A percentile compares a stretch with the other conserved stretches of the same genome.
These are phyloP conservation scores for Lycium barbarum DNA, from an alignment of 257 asterid species.

Conservation along the genomic window DNA sequence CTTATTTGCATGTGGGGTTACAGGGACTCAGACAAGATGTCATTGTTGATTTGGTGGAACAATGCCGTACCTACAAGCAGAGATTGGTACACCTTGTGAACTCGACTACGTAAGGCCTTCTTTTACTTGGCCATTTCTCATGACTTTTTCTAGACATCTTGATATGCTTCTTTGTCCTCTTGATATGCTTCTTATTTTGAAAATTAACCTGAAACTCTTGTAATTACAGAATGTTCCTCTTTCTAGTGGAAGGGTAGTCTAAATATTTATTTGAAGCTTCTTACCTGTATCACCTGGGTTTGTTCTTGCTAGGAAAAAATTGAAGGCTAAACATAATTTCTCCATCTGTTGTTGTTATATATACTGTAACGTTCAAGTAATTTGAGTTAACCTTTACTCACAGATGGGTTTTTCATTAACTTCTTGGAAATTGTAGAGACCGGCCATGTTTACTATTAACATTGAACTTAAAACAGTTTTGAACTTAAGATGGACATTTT, in stretches of 20 bases:
- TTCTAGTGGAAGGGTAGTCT: not conserved
- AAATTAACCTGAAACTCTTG: not conserved
- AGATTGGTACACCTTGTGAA: slow-evolving; percentile 37
- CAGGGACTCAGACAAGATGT: slow-evolving; percentile 69
- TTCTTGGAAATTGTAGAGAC: not conserved
- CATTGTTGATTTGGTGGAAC: slow-evolving; percentile 35
- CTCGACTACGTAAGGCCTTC: slow-evolving; percentile 33
- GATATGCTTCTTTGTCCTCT: not conserved
- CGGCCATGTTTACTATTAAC: not conserved
- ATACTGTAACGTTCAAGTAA: slow-evolving; percentile 19
- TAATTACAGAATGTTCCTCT: not conserved
- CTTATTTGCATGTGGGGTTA: slow-evolving; percentile 33
- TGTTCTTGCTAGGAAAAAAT: slow-evolving; percentile 9
- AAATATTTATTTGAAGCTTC: slow-evolving; percentile 6
- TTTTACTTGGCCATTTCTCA: slow-evolving; percentile 5
- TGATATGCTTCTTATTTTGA: slow-evolving; percentile 13
- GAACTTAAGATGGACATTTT: not conserved
- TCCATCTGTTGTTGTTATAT: slow-evolving; percentile 7
- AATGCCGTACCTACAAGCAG: slow-evolving; percentile 35
- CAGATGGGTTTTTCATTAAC: slow-evolving; percentile 19
- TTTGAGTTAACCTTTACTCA: not conserved
- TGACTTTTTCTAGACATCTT: slow-evolving; percentile 12
- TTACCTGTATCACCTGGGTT: not conserved
- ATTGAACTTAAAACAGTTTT: not conserved
- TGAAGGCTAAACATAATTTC: not conserved